These are phyloP conservation scores for Aspergillus fijiensis DNA, from an alignment of 2,329 filamentous ascomycete species.

Conservation along the genomic window DNA sequence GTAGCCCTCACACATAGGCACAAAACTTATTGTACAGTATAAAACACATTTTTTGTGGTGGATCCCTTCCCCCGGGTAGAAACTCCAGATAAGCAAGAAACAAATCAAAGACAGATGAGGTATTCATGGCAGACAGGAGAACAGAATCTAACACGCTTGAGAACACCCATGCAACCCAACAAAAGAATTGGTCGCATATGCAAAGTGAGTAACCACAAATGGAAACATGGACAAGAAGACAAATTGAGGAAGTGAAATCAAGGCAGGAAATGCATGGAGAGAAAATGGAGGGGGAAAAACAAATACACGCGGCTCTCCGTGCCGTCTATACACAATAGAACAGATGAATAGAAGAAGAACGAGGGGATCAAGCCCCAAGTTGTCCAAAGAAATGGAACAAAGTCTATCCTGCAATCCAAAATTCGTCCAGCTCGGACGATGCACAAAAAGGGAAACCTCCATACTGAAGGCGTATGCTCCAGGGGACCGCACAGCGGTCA, in stretches of 20 bases:
- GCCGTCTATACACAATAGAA: too few relatives aligned
- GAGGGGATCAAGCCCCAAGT: background rate
- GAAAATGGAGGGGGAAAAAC: background rate
- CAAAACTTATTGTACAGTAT: conserved; percentile 5
- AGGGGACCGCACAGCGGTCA: conserved; percentile 19
- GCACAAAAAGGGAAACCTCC: conserved; percentile 1
- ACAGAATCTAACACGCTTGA: background rate
- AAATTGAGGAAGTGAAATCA: background rate
- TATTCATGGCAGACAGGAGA: conserved; percentile 6
- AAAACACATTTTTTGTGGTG: conserved; percentile 1
- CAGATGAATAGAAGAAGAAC: too few relatives aligned
- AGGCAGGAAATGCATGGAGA: too few relatives aligned
- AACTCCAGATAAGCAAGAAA: background rate
- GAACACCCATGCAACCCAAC: background rate
- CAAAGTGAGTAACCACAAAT: conserved; percentile 7
- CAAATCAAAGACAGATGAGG: background rate
- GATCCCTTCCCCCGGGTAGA: background rate
- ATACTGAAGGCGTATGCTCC: background rate
- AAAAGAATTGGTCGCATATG: background rate
- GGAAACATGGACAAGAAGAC: background rate
- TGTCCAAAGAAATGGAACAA: background rate
- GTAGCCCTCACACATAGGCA: background rate
- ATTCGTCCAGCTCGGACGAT: conserved; percentile 12
- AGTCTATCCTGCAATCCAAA: conserved; percentile 14
- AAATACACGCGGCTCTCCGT: too few relatives aligned